A percentile compares a stretch with the other conserved stretches of the same genome.
Evolutionary conservation across 148 eudicot species (phyloP).

Genomic region (Chenopodium berlandieri): DNA sequence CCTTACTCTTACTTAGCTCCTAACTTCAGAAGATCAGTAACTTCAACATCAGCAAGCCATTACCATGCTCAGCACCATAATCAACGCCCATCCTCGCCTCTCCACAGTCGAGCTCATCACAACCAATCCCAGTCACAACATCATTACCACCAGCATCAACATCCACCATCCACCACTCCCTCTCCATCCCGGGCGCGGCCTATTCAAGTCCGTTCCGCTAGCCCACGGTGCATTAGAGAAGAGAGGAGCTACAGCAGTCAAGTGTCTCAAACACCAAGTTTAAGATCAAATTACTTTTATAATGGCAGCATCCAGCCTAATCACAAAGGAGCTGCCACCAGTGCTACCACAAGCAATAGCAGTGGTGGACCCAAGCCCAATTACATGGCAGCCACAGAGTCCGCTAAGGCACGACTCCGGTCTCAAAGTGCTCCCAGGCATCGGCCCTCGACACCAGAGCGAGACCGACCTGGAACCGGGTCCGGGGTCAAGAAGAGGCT

Average conservation of each 20-base stretch:
- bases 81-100: slow-evolving; percentile 57
- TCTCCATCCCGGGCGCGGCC: slow-evolving; percentile 58
- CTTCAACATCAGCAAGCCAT: slow-evolving; percentile 19
- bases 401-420: slow-evolving; percentile 61
- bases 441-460: slow-evolving; percentile 67
- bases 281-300: slow-evolving; percentile 55
- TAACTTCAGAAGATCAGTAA: slow-evolving; percentile 38
- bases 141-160: slow-evolving; percentile 22
- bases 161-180: slow-evolving; percentile 44
- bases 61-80: slow-evolving; percentile 33
- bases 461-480: slow-evolving; percentile 37
- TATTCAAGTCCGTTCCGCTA: slow-evolving; percentile 65
- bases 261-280: slow-evolving; percentile 60
- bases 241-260: slow-evolving; percentile 35
- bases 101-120: slow-evolving; percentile 39
- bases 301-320: slow-evolving; percentile 26
- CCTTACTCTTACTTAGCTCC: slow-evolving; percentile 55
- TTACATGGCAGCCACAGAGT: slow-evolving; percentile 82
- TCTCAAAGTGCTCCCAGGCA: slow-evolving; percentile 80
- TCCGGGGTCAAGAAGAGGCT: slow-evolving; percentile 52
- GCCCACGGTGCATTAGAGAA: slow-evolving; percentile 53
- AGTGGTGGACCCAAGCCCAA: slow-evolving; percentile 43
- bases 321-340: slow-evolving; percentile 14
- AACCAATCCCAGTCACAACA: slow-evolving; percentile 19
- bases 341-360: neutral